Base-by-base conservation (phyloP, 108 stramenopile species). In the Conticribra weissflogii region DNA sequence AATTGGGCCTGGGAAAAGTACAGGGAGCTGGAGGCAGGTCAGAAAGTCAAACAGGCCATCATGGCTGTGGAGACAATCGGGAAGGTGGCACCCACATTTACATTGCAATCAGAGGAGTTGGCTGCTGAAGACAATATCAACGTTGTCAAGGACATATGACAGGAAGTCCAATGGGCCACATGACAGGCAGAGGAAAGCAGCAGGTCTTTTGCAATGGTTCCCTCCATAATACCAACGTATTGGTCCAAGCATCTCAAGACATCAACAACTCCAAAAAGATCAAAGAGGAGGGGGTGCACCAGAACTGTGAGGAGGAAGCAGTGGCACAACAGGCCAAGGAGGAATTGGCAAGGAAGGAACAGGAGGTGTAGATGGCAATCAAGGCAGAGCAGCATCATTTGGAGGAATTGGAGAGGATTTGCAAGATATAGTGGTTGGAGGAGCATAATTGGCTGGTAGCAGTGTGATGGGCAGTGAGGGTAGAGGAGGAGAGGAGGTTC, bases 1-100 rank as follows among this genome's bases (percentile, higher is more conserved):
- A 74, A 79, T 17, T 19, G 48, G 27, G 75, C 66, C 14, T 9
- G 63, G 19, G 45, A 63, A 24, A 41, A 63, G 48, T 58, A 63
- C 46, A 32, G 51, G 18, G 68, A 69, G 32, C 56, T 45, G 22
- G 19, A 63, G 41, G 71, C 54, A 31, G 48, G 54, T 15, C 16
- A 29, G 18, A 46, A 63, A 25, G 19, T 71, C 8, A 60, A 71
- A 16, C 18, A 54, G 5, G 64, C 33, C 1, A 53, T 51, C 51
- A 52, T 36, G 52, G 64, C 64, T 3, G 21, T 65, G 52, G 64
- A 65, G 3, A 65, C 64, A 0, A 4, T 52, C 30, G 21, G 16
- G 12, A 34, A 9, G 19, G 47, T 65, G 3, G 3, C 17, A 3
- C 3, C 32, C 1, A 7, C 12, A 1, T n/a, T n/a, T n/a, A n/a